Percentiles rank a stretch among this genome's conserved stretches.
Evolutionary conservation across 2,329 filamentous ascomycete species (phyloP).

Genomic region (Fusarium hainanense): DNA sequence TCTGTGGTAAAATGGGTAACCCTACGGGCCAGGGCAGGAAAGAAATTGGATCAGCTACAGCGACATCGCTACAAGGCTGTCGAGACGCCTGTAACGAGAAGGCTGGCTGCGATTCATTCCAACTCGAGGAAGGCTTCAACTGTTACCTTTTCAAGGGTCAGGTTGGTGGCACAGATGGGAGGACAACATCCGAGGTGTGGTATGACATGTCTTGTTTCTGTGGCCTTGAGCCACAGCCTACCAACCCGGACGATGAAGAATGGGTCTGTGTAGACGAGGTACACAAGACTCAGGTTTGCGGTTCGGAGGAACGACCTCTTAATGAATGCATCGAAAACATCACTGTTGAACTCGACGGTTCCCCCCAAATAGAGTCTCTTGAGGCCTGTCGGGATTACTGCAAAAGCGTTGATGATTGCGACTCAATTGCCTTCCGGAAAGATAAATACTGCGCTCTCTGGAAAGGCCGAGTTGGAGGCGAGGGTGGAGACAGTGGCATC

Average conservation of each 20-base stretch:
- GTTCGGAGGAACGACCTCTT: too few species aligned
- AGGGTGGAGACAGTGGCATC: too few species aligned
- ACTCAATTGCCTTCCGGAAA: too few species aligned
- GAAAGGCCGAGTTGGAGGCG: too few species aligned
- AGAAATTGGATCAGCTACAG: background rate
- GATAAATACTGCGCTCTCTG: too few species aligned
- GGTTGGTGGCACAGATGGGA: background rate
- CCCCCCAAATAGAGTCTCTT: too few species aligned
- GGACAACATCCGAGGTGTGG: background rate
- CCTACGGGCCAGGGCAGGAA: background rate
- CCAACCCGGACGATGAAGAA: rapidly evolving
- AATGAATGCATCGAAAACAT: too few species aligned
- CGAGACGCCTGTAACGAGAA: background rate
- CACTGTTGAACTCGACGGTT: too few species aligned
- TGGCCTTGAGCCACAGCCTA: rapidly evolving
- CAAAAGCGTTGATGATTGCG: too few species aligned
- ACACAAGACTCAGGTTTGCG: too few species aligned
- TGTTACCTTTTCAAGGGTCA: background rate
- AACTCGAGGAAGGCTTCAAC: background rate
- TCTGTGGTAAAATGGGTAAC: background rate
- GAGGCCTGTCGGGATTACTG: too few species aligned
- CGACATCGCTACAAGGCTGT: background rate
- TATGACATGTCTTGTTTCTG: background rate
- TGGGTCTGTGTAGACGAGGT: too few species aligned
- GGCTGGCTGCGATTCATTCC: background rate